Percentiles rank a stretch among this genome's conserved stretches.
Evolutionary conservation across 208 protist species (phyloP).

Genomic region (Wallacemonas rigidus): DNA sequence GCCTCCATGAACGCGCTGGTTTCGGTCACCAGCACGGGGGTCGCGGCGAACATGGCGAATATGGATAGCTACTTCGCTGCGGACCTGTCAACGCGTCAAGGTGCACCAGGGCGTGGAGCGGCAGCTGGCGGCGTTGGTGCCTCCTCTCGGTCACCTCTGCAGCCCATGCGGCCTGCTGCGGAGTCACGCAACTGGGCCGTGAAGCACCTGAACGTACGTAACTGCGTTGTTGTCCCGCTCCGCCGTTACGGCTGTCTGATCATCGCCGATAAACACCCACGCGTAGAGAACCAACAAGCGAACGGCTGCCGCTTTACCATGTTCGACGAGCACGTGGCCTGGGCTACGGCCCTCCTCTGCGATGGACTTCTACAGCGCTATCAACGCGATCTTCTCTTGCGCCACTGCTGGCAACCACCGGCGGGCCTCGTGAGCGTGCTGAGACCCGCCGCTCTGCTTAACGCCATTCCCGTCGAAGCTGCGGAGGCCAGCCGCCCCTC

Average conservation of each 20-base stretch:
- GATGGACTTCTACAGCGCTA: constrained; percentile 67
- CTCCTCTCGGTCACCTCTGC: no score
- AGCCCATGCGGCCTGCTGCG: not conserved
- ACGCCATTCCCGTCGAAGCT: constrained; percentile 9
- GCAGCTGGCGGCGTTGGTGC: no score
- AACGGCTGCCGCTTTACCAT: constrained; percentile 40
- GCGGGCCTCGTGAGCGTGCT: constrained; percentile 25
- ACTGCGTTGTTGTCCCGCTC: constrained; percentile 16
- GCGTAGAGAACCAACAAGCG: not conserved
- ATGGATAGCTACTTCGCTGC: constrained; percentile 9
- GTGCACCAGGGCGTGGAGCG: no score
- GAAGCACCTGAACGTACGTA: constrained; percentile 11
- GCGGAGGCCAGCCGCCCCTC: not conserved
- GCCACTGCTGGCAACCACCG: constrained; percentile 32
- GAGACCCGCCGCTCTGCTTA: constrained; percentile 15
- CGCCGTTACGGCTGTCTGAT: constrained; percentile 48
- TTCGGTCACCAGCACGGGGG: constrained; percentile 51
- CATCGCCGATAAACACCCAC: constrained; percentile 54
- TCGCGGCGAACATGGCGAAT: constrained; percentile 67
- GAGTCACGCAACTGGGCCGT: constrained; percentile 1
- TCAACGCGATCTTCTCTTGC: constrained; percentile 52
- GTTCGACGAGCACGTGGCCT: constrained; percentile 73
- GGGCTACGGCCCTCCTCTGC: constrained; percentile 51
- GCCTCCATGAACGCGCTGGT: constrained; percentile 51
- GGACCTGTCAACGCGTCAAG: not conserved